phyloP scores from a whole-genome alignment of 306 rosid genomes.

The Quercus berberidifolia region DNA sequence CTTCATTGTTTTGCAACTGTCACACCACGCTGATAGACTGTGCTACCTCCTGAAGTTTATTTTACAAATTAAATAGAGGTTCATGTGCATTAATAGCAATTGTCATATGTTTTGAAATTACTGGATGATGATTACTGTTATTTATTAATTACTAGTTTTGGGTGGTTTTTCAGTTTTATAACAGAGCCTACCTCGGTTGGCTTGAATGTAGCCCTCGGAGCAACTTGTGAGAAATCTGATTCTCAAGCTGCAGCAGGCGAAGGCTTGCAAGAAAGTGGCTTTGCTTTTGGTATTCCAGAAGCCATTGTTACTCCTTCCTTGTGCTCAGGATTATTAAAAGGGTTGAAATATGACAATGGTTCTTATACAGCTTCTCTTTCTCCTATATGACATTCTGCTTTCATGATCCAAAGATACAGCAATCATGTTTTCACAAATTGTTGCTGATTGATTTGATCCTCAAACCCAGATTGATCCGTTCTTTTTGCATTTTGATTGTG shows the following conservation, averaged over 20 bases:
- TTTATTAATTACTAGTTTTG: not conserved
- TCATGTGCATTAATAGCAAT: not conserved
- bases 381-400: constrained; percentile 16
- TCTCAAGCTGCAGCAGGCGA: constrained; percentile 23
- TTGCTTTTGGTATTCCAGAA: constrained; percentile 61
- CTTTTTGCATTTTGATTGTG: not conserved
- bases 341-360: constrained; percentile 38
- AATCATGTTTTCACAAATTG: not conserved
- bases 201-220: constrained; percentile 69
- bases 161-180: constrained; percentile 49
- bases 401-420: constrained; percentile 5
- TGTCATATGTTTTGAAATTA: not conserved
- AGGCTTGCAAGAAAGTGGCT: constrained; percentile 25
- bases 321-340: constrained; percentile 29
- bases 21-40: not conserved
- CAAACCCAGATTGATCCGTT: not conserved
- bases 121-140: not conserved
- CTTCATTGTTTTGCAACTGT: not conserved
- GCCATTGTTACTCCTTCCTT: constrained; percentile 37
- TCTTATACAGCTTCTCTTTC: constrained; percentile 43
- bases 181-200: constrained; percentile 58
- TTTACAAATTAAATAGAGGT: not conserved
- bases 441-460: not conserved
- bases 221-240: constrained; percentile 44
- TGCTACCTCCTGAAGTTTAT: not conserved